Evolutionary conservation across 2,329 filamentous ascomycete genomes (phyloP).

Genomic region (Elsinoe fawcettii): DNA sequence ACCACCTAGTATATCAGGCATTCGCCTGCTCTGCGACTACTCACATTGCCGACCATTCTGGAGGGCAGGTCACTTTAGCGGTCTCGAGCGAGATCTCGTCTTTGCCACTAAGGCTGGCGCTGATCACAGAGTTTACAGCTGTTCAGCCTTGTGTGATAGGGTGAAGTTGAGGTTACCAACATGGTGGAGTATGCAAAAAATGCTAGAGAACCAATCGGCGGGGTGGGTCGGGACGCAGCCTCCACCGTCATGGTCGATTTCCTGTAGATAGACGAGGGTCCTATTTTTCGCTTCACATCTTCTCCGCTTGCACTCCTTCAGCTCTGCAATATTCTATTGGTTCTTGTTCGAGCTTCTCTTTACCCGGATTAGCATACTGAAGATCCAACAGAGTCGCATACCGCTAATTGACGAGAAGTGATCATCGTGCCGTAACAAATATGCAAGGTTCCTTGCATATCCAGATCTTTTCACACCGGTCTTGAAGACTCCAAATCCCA

Average conservation of each 20-base stretch:
- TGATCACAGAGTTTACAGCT: conserved; percentile 3
- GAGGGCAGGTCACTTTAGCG: background rate
- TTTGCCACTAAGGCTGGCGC: conserved; percentile 3
- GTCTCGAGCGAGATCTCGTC: background rate
- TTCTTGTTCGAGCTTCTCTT: no score
- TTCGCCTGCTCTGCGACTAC: background rate
- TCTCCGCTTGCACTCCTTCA: no score
- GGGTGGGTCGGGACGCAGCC: background rate
- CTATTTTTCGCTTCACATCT: no score
- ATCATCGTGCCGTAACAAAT: no score
- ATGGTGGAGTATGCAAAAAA: background rate
- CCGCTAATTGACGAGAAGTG: no score
- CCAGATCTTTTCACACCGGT: no score
- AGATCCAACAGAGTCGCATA: no score
- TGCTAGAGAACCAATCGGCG: background rate
- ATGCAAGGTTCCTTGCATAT: no score
- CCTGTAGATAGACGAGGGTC: no score
- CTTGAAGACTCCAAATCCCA: no score
- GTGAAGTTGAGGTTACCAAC: conserved; percentile 1
- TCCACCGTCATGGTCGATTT: background rate
- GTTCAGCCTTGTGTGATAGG: conserved; percentile 5
- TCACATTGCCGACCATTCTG: background rate
- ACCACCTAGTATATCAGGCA: background rate
- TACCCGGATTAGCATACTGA: no score
- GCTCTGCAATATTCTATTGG: no score